Base-by-base conservation (phyloP, 192 early-diverging fungal species). In the Linnemannia hyalina region DNA sequence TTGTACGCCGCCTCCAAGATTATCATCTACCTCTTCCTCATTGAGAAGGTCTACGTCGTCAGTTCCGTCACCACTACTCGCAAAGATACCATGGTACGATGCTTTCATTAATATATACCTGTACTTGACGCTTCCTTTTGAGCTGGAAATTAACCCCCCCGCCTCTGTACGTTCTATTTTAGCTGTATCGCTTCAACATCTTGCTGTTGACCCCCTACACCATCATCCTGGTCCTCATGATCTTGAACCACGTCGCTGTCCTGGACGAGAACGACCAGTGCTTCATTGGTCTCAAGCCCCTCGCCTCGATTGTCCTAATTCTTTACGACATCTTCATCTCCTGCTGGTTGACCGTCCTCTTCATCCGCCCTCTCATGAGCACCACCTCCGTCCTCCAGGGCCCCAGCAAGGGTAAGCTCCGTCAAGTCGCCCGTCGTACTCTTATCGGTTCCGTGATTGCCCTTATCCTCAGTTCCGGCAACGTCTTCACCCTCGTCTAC, bases 1-100 rank as follows among this genome's bases (percentile, higher is more conserved):
- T 52, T 91, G 1, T 87, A 91, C 63, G 88, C 89, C 5, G 71
- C 73, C 29, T 78, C 83, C 71, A 91, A 91, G 71, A 80, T 91
- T 26, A 70, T 89, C 6, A 79, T 91, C 26, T 91, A 89, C 69
- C 75, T 91, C 13, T 91, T 89, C 69, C 89, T 91, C 69, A 89
- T 88, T 38, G 90, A 91, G 83, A 78, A 80, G 77, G 82, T 84
- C 41, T 80, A 84, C 49, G 77, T 84, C 32, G 82, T 84, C 7
- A 78, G 76, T 29, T 78, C 76, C 32, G 77, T 78, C 77, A 78
- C 77, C 1, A 84, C 73, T 0, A 80, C 83, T 3, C 74, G 90
- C 29, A 77, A 78, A 23, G 75, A 79, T 32, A 87, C 87, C 1
- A 76, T 60, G 47, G 75, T 90, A 46, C 78, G 87, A 32, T 29